These are phyloP conservation scores for Nannochloris sp. DNA, from an alignment of 139 green algal species.

Conservation along the genomic window DNA sequence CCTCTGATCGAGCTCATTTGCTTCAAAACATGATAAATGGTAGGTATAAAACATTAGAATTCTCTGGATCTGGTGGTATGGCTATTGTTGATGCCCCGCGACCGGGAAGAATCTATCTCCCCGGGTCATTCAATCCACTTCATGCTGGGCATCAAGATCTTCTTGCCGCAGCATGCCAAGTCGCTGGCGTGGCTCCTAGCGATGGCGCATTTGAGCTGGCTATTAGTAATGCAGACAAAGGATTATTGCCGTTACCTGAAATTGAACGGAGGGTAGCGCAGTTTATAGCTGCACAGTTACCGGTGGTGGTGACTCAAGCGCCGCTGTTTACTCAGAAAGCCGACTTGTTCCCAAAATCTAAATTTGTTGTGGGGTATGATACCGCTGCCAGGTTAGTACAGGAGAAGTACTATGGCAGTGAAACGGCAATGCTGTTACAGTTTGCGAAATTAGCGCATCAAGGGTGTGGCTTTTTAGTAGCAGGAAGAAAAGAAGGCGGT, in stretches of 20 bases:
- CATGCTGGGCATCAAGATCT: conserved; percentile 68
- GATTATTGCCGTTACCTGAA: conserved; percentile 47
- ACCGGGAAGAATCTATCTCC: conserved; percentile 53
- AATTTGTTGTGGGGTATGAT: conserved; percentile 77
- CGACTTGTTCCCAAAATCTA: conserved; percentile 46
- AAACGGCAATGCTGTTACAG: conserved; percentile 50
- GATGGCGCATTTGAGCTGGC: conserved; percentile 72
- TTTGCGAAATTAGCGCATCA: conserved; percentile 30
- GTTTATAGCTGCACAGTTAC: conserved; percentile 52
- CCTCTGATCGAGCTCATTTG: conserved; percentile 12
- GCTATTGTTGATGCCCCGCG: conserved; percentile 58
- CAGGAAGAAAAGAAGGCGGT: conserved; percentile 37
- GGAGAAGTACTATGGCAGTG: conserved; percentile 65
- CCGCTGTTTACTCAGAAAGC: conserved; percentile 77
- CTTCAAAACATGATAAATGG: conserved; percentile 49
- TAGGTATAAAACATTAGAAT: conserved; percentile 54
- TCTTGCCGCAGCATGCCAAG: conserved; percentile 24
- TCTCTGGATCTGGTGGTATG: conserved; percentile 23
- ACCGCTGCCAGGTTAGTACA: conserved; percentile 67
- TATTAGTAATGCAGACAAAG: conserved; percentile 88
- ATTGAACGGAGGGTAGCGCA: conserved; percentile 57
- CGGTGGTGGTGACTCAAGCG: conserved; percentile 65
- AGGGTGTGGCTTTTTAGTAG: conserved; percentile 66
- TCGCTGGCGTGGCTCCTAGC: neutral
- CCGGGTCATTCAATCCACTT: conserved; percentile 89